Conservation (phyloP, 2,329 filamentous ascomycete genomes). For the Ampelomyces quisqualis region DNA sequence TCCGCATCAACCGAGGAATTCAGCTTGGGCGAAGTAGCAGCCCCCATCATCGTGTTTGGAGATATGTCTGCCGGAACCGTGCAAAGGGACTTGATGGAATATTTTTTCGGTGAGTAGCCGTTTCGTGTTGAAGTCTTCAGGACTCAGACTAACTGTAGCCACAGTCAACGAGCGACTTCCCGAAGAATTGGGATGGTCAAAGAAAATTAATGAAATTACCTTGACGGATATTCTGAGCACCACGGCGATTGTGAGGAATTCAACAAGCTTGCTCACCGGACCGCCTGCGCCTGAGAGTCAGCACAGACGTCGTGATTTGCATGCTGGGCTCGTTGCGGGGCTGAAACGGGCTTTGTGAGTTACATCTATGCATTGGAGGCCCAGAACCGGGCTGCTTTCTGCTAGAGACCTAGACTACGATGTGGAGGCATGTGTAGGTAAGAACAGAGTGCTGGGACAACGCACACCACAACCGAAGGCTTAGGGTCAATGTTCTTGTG, state of each 20-base stretch:
- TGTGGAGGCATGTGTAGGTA: too few relatives aligned
- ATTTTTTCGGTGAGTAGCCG: conserved; percentile 50
- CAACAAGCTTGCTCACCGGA: neutral
- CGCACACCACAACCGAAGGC: too few relatives aligned
- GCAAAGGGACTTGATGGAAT: conserved; percentile 46
- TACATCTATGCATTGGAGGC: too few relatives aligned
- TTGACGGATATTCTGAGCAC: neutral
- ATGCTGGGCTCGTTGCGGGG: neutral
- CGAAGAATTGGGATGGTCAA: conserved; percentile 45
- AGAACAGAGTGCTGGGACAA: too few relatives aligned
- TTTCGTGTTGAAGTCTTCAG: conserved; percentile 3
- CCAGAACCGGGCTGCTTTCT: too few relatives aligned
- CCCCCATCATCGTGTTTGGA: conserved; percentile 55
- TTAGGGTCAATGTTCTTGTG: too few relatives aligned
- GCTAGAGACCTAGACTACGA: too few relatives aligned
- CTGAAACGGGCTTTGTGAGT: too few relatives aligned
- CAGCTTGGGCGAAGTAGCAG: conserved; percentile 54
- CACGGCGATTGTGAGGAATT: neutral
- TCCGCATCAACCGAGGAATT: conserved; percentile 47
- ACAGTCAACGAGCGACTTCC: conserved; percentile 50
- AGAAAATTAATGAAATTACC: conserved; percentile 14
- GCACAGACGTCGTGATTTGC: neutral
- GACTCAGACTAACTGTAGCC: neutral
- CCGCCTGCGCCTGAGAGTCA: neutral
- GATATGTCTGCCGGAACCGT: conserved; percentile 47